These are phyloP conservation scores for Linum tenue DNA, from an alignment of 345 rosid species.

Conservation along the genomic window DNA sequence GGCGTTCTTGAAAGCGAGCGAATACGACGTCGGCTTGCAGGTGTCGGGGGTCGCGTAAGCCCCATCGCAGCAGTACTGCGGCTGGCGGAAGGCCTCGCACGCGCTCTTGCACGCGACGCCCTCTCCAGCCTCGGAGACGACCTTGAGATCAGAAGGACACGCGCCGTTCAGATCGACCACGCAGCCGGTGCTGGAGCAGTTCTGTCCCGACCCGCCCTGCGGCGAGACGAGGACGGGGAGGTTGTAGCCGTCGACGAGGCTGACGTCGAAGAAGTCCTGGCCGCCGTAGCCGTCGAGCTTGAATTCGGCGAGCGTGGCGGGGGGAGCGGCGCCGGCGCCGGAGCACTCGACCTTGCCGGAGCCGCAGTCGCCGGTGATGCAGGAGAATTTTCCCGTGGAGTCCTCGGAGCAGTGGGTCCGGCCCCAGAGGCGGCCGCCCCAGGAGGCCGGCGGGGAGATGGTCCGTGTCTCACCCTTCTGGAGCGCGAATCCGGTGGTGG, in stretches of 20 bases:
- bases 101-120: conserved; percentile 86
- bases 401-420: conserved; percentile 66
- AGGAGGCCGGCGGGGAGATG: conserved; percentile 58
- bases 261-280: conserved; percentile 69
- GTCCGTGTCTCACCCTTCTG: conserved; percentile 50
- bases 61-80: conserved; percentile 85
- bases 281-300: conserved; percentile 71
- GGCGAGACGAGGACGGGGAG: conserved; percentile 71
- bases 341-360: conserved; percentile 62
- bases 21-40: conserved; percentile 72
- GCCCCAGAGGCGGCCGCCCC: conserved; percentile 98
- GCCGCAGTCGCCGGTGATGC: conserved; percentile 84
- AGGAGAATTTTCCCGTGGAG: conserved; percentile 59
- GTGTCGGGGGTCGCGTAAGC: conserved; percentile 54
- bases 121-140: conserved; percentile 32
- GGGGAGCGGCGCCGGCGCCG: conserved; percentile 73
- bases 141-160: conserved; percentile 77
- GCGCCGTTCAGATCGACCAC: conserved; percentile 55
- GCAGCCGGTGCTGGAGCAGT: conserved; percentile 74
- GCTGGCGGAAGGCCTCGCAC: conserved; percentile 66
- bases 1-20: conserved; percentile 60
- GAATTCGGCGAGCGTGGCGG: conserved; percentile 80
- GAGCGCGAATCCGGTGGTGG: conserved; percentile 76
- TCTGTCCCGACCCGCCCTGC: conserved; percentile 53
- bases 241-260: conserved; percentile 94